Conservation (phyloP, 1,284 basidiomycete genomes). For the Sanghuangporus sanghuang region DNA sequence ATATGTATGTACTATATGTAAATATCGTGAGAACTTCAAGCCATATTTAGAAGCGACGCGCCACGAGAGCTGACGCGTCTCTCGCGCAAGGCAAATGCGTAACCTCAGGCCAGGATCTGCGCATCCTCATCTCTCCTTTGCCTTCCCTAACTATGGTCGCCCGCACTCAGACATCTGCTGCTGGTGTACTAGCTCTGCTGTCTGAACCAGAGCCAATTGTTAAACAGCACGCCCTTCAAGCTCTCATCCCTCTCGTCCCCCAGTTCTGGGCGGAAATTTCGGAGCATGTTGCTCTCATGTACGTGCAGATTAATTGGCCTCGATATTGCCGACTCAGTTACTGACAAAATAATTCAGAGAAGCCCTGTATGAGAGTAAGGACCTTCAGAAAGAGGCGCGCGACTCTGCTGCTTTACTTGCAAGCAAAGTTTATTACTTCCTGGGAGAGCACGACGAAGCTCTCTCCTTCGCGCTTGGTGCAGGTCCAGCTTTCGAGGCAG, state of each 20-base stretch:
- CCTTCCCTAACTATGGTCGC: conserved; percentile 43
- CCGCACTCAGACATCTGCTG: conserved; percentile 72
- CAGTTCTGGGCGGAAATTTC: conserved; percentile 98
- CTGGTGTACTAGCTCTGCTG: conserved; percentile 85
- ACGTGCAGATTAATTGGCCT: conserved; percentile 30
- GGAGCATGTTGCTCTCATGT: conserved; percentile 88
- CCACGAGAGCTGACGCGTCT: conserved; percentile 17
- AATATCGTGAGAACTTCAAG: neutral
- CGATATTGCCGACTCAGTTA: conserved; percentile 17
- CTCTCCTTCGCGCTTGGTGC: conserved; percentile 89
- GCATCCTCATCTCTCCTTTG: conserved; percentile 20
- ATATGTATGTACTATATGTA: no score
- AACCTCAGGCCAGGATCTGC: neutral
- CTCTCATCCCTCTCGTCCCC: conserved; percentile 78
- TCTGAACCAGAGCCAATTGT: conserved; percentile 83
- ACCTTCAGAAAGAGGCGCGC: conserved; percentile 66
- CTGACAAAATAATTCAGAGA: conserved; percentile 52
- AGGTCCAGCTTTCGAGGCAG: conserved; percentile 79
- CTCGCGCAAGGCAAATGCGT: neutral
- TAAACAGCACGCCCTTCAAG: conserved; percentile 85
- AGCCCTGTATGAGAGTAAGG: conserved; percentile 78
- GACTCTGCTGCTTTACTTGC: conserved; percentile 84
- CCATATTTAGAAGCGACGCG: neutral
- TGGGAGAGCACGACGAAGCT: conserved; percentile 91
- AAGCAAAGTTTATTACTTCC: conserved; percentile 95